Percentiles rank a stretch among this genome's conserved stretches.
These are phyloP conservation scores for Phytophthora foliorum DNA, from an alignment of 352 stramenopile species.

Conservation along the genomic window DNA sequence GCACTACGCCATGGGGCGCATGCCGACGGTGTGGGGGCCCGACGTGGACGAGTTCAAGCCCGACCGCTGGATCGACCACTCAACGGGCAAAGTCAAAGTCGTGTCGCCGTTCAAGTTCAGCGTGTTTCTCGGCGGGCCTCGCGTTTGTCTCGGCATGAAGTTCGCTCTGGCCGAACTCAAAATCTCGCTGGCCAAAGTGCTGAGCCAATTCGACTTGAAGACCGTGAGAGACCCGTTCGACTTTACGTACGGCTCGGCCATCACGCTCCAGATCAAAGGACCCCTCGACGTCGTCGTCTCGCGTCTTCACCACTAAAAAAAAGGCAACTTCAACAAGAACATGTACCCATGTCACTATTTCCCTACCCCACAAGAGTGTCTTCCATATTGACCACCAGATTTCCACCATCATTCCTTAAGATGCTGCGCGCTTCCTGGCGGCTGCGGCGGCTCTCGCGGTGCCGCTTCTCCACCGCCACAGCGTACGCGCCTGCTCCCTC, in stretches of 20 bases:
- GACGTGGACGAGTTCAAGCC: conserved; percentile 74
- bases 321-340: conserved; percentile 4
- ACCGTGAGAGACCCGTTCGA: conserved; percentile 49
- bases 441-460: conserved; percentile 7
- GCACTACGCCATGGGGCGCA: conserved; percentile 69
- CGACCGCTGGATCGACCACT: conserved; percentile 68
- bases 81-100: conserved; percentile 49
- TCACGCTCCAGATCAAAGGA: conserved; percentile 59
- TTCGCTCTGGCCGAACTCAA: conserved; percentile 75
- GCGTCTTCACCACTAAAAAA: conserved; percentile 5
- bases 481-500: conserved; percentile 1
- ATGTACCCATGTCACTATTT: conserved; percentile 1
- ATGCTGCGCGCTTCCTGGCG: conserved; percentile 23
- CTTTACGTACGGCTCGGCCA: conserved; percentile 53
- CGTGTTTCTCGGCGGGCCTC: conserved; percentile 70
- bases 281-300: conserved; percentile 41
- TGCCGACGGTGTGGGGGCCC: conserved; percentile 66
- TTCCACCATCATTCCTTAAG: conserved; percentile 1
- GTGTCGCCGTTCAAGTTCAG: conserved; percentile 75
- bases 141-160: conserved; percentile 77
- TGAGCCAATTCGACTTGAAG: conserved; percentile 62
- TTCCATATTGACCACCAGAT: background rate
- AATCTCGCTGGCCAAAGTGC: conserved; percentile 60
- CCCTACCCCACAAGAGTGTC: background rate
- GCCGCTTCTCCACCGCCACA: conserved; percentile 19